Evolutionary conservation across 495 filamentous ascomycete species (phyloP).

Genomic region (Cudoniella acicularis): DNA sequence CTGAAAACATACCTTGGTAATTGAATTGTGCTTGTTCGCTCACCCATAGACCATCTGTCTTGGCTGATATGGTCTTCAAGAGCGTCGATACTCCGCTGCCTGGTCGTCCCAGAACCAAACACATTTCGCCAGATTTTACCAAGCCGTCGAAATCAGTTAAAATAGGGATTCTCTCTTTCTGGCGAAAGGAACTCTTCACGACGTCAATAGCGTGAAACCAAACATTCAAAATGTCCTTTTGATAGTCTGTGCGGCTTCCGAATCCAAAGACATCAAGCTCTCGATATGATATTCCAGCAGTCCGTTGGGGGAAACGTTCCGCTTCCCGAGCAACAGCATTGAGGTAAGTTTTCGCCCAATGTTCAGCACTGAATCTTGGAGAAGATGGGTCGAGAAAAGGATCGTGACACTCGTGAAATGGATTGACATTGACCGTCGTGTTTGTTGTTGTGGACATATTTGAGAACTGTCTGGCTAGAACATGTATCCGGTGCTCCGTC

Average conservation of each 20-base stretch:
- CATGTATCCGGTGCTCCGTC: not conserved
- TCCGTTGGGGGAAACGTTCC: slow-evolving; percentile 27
- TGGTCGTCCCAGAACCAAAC: slow-evolving; percentile 8
- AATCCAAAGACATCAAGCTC: slow-evolving; percentile 73
- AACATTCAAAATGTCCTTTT: slow-evolving; percentile 64
- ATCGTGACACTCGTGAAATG: not conserved
- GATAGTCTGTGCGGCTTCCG: slow-evolving; percentile 70
- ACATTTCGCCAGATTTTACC: slow-evolving; percentile 10
- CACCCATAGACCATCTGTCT: slow-evolving; percentile 66
- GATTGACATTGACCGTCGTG: not conserved
- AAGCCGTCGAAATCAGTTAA: slow-evolving; percentile 10
- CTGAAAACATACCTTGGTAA: slow-evolving; percentile 50
- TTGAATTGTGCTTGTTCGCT: slow-evolving; percentile 63
- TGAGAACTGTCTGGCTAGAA: not conserved
- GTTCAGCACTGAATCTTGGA: not conserved
- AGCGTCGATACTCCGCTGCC: slow-evolving; percentile 68
- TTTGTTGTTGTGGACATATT: not conserved
- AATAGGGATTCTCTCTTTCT: slow-evolving; percentile 3
- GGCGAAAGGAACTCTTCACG: not conserved
- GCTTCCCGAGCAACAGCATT: not conserved
- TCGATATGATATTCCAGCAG: slow-evolving; percentile 39
- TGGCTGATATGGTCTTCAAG: slow-evolving; percentile 72
- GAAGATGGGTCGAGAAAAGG: not conserved
- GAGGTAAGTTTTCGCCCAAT: not conserved
- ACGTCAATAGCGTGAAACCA: not conserved